Conservation (phyloP, 371 early-diverging fungal genomes). For the Apophysomyces ossiformis region DNA sequence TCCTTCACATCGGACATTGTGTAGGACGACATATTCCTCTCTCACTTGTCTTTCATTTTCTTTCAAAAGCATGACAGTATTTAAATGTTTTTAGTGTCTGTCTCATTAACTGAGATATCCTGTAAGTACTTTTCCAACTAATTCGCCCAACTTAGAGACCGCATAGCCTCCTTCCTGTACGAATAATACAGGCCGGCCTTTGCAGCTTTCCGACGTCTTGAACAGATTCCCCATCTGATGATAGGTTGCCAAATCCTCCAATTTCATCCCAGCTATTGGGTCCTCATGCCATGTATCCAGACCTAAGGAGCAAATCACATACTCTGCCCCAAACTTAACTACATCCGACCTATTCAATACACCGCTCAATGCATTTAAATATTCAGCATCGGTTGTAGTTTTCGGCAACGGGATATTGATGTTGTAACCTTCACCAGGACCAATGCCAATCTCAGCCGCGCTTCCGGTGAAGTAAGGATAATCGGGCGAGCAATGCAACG, state of each 20-base stretch:
- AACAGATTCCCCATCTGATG: constrained; percentile 55
- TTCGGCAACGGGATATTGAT: constrained; percentile 72
- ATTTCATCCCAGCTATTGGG: constrained; percentile 66
- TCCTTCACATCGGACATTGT: no score
- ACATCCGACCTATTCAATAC: constrained; percentile 34
- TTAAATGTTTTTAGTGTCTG: no score
- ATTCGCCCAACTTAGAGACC: constrained; percentile 59
- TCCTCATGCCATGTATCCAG: constrained; percentile 70
- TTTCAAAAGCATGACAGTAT: no score
- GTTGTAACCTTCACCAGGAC: constrained; percentile 63
- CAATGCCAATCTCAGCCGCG: constrained; percentile 56
- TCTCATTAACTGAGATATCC: constrained; percentile 41
- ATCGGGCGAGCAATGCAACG: constrained; percentile 55
- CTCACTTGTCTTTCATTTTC: no score
- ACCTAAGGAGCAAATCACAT: constrained; percentile 60
- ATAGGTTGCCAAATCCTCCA: constrained; percentile 47
- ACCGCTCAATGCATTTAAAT: constrained; percentile 37
- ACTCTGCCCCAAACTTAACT: constrained; percentile 48
- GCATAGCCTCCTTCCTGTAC: constrained; percentile 80
- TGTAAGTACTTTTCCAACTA: constrained; percentile 60
- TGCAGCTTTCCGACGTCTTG: constrained; percentile 28
- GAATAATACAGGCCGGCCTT: constrained; percentile 62
- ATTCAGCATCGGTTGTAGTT: constrained; percentile 49
- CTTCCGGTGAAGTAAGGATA: constrained; percentile 72
- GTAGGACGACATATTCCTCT: no score